A percentile compares a stretch with the other conserved stretches of the same genome.
phyloP scores from a whole-genome alignment of 495 filamentous ascomycete genomes.

The Penicillium desertorum region DNA sequence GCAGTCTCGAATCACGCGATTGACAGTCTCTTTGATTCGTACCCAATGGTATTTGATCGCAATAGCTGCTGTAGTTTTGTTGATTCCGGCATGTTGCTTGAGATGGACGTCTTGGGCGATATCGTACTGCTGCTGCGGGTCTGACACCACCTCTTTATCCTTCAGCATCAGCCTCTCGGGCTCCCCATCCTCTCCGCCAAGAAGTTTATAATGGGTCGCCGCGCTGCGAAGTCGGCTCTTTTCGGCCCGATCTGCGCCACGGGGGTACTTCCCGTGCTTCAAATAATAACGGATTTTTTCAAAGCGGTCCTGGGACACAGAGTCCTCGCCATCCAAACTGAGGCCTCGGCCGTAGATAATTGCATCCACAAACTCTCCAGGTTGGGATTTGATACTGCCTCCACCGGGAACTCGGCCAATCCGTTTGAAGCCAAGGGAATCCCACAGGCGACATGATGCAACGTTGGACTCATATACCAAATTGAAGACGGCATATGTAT shows the following conservation, averaged over 20 bases:
- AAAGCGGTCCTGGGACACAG: constrained; percentile 93
- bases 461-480: constrained; percentile 97
- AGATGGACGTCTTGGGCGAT: constrained; percentile 77
- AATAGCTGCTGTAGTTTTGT: constrained; percentile 94
- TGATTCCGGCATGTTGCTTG: constrained; percentile 87
- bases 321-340: constrained; percentile 74
- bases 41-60: constrained; percentile 97
- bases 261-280: constrained; percentile 89
- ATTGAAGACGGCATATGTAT: constrained; percentile 96
- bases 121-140: constrained; percentile 88
- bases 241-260: constrained; percentile 89
- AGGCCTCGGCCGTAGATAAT: constrained; percentile 96
- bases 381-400: constrained; percentile 79
- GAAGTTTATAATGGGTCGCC: constrained; percentile 91
- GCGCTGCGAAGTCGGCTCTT: constrained; percentile 91
- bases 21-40: constrained; percentile 97
- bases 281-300: constrained; percentile 98
- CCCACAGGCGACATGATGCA: constrained; percentile 93
- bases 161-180: constrained; percentile 89
- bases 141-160: constrained; percentile 94
- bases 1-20: constrained; percentile 89
- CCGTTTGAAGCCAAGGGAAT: constrained; percentile 95
- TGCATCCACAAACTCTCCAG: constrained; percentile 81
- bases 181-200: constrained; percentile 44
- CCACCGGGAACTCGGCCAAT: constrained; percentile 89